phyloP scores from a whole-genome alignment of 805 yeast genomes.

The Groenewaldozyma salmanticensis region DNA sequence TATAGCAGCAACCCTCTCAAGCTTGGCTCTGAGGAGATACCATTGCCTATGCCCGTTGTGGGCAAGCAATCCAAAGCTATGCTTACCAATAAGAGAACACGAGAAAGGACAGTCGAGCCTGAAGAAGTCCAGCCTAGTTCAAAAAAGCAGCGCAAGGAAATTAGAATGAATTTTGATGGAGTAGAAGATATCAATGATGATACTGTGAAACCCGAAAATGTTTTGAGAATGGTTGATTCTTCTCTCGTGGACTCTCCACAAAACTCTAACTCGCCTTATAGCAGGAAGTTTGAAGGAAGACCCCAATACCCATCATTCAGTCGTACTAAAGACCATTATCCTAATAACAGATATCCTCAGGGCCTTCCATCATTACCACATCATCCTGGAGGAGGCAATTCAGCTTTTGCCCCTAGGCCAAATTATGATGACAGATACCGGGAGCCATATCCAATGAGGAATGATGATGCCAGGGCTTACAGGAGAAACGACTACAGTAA shows the following conservation, averaged over 20 bases:
- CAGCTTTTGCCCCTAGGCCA: too few species aligned
- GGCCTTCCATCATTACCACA: too few species aligned
- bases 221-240: constrained; percentile 29
- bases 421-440: too few species aligned
- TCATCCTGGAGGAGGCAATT: too few species aligned
- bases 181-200: constrained; percentile 19
- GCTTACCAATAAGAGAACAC: constrained; percentile 9
- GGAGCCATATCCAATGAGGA: too few species aligned
- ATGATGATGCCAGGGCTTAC: too few species aligned
- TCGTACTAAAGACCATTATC: too few species aligned
- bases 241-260: constrained; percentile 29
- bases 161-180: constrained; percentile 14
- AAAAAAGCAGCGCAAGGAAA: constrained; percentile 13
- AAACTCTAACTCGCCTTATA: too few species aligned
- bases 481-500: too few species aligned
- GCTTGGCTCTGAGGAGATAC: constrained; percentile 2
- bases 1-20: constrained; percentile 1
- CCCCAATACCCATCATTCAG: too few species aligned
- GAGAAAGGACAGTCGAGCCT: constrained; percentile 10
- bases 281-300: too few species aligned
- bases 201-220: constrained; percentile 23
- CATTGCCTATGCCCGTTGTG: not conserved
- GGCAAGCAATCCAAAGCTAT: not conserved
- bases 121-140: constrained; percentile 10
- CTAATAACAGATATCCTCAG: too few species aligned